Evolutionary conservation across 2,329 filamentous ascomycete species (phyloP).

Genomic region (Talaromyces sp.): DNA sequence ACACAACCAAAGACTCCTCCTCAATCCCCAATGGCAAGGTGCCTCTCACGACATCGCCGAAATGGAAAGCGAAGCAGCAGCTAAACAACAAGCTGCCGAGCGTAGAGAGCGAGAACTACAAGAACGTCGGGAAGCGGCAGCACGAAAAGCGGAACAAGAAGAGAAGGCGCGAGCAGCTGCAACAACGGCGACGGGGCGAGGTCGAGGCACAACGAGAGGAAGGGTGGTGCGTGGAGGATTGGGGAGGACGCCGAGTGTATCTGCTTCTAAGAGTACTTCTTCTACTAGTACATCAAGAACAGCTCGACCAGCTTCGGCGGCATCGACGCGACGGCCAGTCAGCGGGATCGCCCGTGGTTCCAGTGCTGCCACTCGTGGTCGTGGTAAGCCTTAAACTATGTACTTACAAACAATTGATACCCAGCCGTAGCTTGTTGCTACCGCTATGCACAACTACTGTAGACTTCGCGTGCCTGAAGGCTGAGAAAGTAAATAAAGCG

Average conservation of each 20-base stretch:
- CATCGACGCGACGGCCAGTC: constrained; percentile 34
- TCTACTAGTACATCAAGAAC: constrained; percentile 8
- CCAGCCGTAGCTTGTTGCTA: constrained; percentile 3
- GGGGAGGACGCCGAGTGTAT: constrained; percentile 37
- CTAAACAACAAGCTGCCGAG: constrained; percentile 73
- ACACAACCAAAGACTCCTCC: constrained; percentile 88
- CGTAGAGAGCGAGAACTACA: constrained; percentile 75
- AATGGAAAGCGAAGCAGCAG: constrained; percentile 72
- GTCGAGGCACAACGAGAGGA: constrained; percentile 34
- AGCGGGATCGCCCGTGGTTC: constrained; percentile 40
- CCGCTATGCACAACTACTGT: neutral
- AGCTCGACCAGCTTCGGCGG: constrained; percentile 20
- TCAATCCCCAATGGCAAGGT: constrained; percentile 86
- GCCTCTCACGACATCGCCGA: constrained; percentile 82
- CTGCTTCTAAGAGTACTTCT: constrained; percentile 19
- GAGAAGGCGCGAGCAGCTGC: constrained; percentile 39
- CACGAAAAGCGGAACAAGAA: constrained; percentile 50
- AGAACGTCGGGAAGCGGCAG: constrained; percentile 67
- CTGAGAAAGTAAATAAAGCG: neutral
- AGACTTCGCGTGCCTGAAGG: neutral
- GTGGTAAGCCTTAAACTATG: constrained; percentile 22
- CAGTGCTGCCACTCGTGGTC: constrained; percentile 32
- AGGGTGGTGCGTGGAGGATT: constrained; percentile 34
- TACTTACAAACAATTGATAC: constrained; percentile 1
- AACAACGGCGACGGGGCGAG: constrained; percentile 26